phyloP scores from a whole-genome alignment of 345 rosid genomes.

The Geranium rotundifolium region DNA sequence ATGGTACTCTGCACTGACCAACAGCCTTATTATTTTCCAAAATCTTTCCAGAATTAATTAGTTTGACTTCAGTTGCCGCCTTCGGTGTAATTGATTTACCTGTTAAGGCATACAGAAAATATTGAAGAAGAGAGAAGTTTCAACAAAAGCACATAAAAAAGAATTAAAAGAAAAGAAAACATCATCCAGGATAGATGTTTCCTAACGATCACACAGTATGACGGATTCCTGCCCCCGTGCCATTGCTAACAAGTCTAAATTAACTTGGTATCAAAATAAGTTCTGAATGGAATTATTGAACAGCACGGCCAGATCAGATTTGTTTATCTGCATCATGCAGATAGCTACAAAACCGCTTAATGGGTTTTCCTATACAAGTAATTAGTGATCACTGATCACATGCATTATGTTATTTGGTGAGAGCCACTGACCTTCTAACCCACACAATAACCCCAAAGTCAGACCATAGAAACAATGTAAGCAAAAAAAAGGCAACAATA shows the following conservation, averaged over 20 bases:
- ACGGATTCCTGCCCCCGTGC: not conserved
- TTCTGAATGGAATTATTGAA: too few species aligned
- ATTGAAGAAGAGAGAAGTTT: not conserved
- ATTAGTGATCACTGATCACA: too few species aligned
- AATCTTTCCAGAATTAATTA: conserved; percentile 79
- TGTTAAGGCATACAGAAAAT: conserved; percentile 6
- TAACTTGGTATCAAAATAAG: too few species aligned
- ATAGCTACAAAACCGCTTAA: not conserved
- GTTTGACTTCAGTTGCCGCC: conserved; percentile 69
- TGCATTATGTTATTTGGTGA: not conserved
- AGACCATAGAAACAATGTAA: not conserved
- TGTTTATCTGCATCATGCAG: too few species aligned
- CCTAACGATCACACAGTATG: not conserved
- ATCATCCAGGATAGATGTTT: not conserved
- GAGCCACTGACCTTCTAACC: not conserved
- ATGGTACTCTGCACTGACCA: conserved; percentile 74
- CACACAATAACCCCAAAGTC: not conserved
- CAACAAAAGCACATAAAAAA: not conserved
- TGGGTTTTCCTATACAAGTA: not conserved
- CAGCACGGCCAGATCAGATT: too few species aligned
- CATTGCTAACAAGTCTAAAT: not conserved
- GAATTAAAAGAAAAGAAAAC: not conserved
- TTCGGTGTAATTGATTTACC: conserved; percentile 72
- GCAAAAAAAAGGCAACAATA: not conserved
- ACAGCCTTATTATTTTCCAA: conserved; percentile 77